Conservation (phyloP, 768 basidiomycete species). For the Phallus indusiatus region DNA sequence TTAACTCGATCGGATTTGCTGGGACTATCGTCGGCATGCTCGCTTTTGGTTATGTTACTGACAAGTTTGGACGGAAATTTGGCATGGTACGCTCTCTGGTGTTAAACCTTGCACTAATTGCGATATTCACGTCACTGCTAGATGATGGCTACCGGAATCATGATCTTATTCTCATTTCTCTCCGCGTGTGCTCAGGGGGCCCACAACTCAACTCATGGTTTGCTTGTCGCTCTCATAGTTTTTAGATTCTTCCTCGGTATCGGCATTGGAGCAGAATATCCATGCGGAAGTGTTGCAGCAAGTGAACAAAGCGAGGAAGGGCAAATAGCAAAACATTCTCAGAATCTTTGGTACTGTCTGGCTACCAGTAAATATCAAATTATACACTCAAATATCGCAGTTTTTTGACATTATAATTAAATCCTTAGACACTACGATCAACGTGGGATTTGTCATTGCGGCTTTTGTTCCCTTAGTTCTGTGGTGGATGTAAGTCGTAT, state of each 20-base stretch:
- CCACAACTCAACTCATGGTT: constrained; percentile 54
- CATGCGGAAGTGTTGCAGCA: constrained; percentile 81
- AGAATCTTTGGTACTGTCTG: constrained; percentile 78
- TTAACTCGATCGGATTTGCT: constrained; percentile 70
- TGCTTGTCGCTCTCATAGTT: constrained; percentile 72
- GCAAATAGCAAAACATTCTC: constrained; percentile 66
- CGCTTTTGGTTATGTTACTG: constrained; percentile 71
- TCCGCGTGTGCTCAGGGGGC: constrained; percentile 80
- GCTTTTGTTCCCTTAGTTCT: constrained; percentile 79
- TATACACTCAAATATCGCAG: neutral
- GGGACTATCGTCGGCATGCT: constrained; percentile 84
- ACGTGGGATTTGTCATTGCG: constrained; percentile 69
- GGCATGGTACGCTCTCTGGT: constrained; percentile 57
- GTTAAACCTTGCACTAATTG: neutral
- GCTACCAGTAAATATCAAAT: constrained; percentile 70
- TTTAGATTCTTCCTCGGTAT: constrained; percentile 85
- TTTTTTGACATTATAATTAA: neutral
- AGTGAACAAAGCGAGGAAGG: constrained; percentile 86
- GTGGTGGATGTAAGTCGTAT: constrained; percentile 70
- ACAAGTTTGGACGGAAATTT: constrained; percentile 77
- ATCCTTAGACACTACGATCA: constrained; percentile 71
- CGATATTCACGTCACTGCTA: constrained; percentile 22
- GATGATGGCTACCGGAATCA: constrained; percentile 79
- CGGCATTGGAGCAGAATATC: constrained; percentile 84
- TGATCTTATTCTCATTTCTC: constrained; percentile 73